These are phyloP conservation scores for Urochloa ruziziensis DNA, from an alignment of 176 grass and related monocot genomes.

Conservation along the genomic window DNA sequence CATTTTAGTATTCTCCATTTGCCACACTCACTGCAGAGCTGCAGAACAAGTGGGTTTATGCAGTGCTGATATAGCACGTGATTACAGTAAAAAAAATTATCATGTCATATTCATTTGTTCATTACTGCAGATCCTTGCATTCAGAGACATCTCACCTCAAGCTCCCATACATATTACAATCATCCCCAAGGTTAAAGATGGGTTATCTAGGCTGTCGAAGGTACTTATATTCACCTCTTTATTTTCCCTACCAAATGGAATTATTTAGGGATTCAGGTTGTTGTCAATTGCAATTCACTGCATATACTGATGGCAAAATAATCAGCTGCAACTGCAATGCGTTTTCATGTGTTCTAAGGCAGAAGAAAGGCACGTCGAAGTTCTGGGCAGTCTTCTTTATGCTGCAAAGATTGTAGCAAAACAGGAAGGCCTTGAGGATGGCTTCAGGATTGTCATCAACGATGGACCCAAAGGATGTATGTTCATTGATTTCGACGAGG, in stretches of 20 bases:
- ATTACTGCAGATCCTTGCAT: slow-evolving; percentile 60
- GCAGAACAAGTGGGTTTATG: background rate
- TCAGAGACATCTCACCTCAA: slow-evolving; percentile 79
- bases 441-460: slow-evolving; percentile 72
- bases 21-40: background rate
- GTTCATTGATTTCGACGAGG: background rate
- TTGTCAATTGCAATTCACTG: background rate
- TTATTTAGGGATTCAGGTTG: background rate
- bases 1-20: background rate
- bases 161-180: slow-evolving; percentile 67
- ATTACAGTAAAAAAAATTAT: background rate
- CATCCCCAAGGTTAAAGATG: slow-evolving; percentile 71
- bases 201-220: slow-evolving; percentile 54
- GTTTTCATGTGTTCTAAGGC: slow-evolving; percentile 34
- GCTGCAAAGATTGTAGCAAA: slow-evolving; percentile 59
- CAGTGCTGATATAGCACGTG: background rate
- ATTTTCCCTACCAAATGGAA: background rate
- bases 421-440: slow-evolving; percentile 64
- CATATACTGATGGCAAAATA: background rate
- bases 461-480: slow-evolving; percentile 61
- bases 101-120: background rate
- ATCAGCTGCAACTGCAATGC: background rate
- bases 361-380: slow-evolving; percentile 61
- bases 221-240: slow-evolving; percentile 27
- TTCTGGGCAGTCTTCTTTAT: slow-evolving; percentile 60